Percentiles rank a stretch among this genome's conserved stretches.
These are phyloP conservation scores for Baorangia bicolor DNA, from an alignment of 768 basidiomycete genomes.

Conservation along the genomic window DNA sequence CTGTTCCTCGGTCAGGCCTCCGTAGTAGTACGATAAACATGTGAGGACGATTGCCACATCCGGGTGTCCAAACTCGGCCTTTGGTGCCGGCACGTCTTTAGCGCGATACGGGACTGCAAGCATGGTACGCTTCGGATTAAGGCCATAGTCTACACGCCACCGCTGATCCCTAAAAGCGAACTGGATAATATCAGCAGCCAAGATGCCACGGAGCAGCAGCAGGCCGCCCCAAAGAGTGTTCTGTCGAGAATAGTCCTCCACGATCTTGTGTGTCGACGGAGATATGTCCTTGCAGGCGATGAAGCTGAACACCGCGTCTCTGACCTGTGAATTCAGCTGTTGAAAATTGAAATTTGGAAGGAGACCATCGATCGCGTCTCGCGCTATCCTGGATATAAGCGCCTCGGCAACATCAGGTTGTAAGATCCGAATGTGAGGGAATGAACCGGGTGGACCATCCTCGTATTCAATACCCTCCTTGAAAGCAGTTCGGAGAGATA, in stretches of 20 bases:
- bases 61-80: constrained; percentile 54
- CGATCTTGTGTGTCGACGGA: not conserved
- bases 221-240: constrained; percentile 34
- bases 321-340: not conserved
- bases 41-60: constrained; percentile 48
- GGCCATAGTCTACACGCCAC: constrained; percentile 55
- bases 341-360: constrained; percentile 18
- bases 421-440: constrained; percentile 20
- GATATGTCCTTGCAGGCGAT: not conserved
- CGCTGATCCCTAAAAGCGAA: constrained; percentile 39
- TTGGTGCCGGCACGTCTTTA: constrained; percentile 46
- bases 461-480: not conserved
- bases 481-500: not conserved
- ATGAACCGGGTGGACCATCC: constrained; percentile 1
- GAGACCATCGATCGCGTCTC: constrained; percentile 3
- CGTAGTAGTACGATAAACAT: constrained; percentile 49
- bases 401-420: not conserved
- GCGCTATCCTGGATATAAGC: not conserved
- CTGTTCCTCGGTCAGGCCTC: constrained; percentile 41
- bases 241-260: constrained; percentile 12
- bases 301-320: not conserved
- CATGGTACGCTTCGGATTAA: constrained; percentile 40
- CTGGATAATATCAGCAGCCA: constrained; percentile 41
- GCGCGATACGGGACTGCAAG: constrained; percentile 56
- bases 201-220: constrained; percentile 45